phyloP scores from a whole-genome alignment of 805 yeast species.

The Hanseniaspora meyeri region DNA sequence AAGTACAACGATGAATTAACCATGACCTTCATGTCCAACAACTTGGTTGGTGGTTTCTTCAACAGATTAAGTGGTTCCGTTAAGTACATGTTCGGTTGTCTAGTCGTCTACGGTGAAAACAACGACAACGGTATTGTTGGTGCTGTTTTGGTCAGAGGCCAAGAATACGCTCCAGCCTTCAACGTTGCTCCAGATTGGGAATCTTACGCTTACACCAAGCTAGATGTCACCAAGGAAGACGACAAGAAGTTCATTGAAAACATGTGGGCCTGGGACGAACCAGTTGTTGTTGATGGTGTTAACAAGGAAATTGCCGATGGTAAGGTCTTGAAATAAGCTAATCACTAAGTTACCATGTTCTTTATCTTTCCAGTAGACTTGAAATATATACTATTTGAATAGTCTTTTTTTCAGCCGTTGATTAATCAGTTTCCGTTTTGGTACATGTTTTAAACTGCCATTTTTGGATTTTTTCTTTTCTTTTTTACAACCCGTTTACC shows the following conservation, averaged over 20 bases:
- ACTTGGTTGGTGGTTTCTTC: conserved; percentile 96
- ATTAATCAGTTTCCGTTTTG: neutral
- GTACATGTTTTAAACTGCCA: neutral
- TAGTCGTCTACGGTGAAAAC: conserved; percentile 96
- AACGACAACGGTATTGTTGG: conserved; percentile 96
- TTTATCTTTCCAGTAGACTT: too few relatives aligned
- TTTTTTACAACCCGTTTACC: neutral
- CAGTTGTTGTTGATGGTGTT: conserved; percentile 68
- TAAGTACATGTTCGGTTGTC: conserved; percentile 85
- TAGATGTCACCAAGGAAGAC: conserved; percentile 66
- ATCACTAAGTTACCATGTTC: neutral
- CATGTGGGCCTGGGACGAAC: conserved; percentile 98
- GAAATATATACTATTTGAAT: too few relatives aligned
- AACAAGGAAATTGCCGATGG: conserved; percentile 87
- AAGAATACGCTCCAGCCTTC: conserved; percentile 80
- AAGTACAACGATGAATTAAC: conserved; percentile 97
- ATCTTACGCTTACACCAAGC: conserved; percentile 70
- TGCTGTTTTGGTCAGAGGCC: conserved; percentile 90
- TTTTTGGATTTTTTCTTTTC: neutral
- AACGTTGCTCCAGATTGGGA: conserved; percentile 99
- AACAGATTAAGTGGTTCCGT: conserved; percentile 83
- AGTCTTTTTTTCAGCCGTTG: neutral
- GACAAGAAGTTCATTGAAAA: conserved; percentile 71
- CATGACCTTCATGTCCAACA: conserved; percentile 94
- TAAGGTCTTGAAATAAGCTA: conserved; percentile 84